These are phyloP conservation scores for Abrus pulchellus DNA, from an alignment of 306 rosid species.

Conservation along the genomic window DNA sequence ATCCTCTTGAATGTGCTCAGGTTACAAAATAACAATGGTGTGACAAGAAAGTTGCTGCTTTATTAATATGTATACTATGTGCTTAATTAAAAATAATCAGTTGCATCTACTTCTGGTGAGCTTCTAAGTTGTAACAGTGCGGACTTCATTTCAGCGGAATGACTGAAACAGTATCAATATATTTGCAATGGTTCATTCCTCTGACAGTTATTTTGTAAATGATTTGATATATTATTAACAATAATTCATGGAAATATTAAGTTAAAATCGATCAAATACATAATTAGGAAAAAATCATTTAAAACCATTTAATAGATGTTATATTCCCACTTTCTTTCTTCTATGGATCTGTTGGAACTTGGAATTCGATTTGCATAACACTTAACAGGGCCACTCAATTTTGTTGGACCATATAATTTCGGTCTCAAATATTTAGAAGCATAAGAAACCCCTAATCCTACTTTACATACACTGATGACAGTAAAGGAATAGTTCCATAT, in stretches of 20 bases:
- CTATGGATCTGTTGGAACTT: neutral
- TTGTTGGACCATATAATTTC: neutral
- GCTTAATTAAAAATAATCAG: neutral
- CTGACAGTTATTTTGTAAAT: neutral
- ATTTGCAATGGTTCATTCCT: slow-evolving; percentile 13
- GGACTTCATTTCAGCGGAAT: neutral
- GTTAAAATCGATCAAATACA: neutral
- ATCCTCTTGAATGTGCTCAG: slow-evolving; percentile 32
- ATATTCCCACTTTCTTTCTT: neutral
- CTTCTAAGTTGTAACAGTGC: neutral
- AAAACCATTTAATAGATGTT: neutral
- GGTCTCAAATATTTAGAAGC: neutral
- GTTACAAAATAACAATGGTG: slow-evolving; percentile 14
- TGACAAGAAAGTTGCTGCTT: slow-evolving; percentile 7
- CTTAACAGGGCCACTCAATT: neutral
- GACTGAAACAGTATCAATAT: neutral
- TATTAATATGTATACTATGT: neutral
- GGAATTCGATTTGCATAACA: slow-evolving; percentile 31
- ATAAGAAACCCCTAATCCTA: neutral
- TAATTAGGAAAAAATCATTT: neutral
- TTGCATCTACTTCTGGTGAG: neutral
- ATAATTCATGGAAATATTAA: neutral
- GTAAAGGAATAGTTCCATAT: neutral
- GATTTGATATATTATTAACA: neutral
- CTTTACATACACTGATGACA: neutral